These are phyloP conservation scores for Gnetum montanum DNA, from an alignment of 75 land plant species.

Conservation along the genomic window DNA sequence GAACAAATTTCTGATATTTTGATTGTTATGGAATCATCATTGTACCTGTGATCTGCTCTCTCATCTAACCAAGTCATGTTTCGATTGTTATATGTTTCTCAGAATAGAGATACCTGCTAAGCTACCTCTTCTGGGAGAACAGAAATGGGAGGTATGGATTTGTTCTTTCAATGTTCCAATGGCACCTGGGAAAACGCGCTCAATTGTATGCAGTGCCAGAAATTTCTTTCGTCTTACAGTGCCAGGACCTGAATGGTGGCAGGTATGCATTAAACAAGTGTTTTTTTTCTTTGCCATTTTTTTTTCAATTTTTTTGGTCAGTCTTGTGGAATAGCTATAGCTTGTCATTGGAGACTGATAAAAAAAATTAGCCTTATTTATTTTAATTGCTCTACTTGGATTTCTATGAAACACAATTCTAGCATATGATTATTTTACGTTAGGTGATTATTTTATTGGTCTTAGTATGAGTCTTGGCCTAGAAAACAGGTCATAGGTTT, in stretches of 20 bases:
- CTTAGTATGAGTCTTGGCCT: no score
- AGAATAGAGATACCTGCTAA: constrained; percentile 89
- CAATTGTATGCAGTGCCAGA: constrained; percentile 96
- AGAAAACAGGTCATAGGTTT: no score
- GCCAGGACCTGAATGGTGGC: constrained; percentile 98
- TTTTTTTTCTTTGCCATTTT: neutral
- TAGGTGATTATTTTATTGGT: no score
- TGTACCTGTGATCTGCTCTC: no score
- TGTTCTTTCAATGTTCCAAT: constrained; percentile 97
- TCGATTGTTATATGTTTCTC: no score
- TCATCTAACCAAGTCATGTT: no score
- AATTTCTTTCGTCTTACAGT: constrained; percentile 82
- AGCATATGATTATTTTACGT: no score
- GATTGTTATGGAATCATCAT: no score
- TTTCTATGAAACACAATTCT: no score
- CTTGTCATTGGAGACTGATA: neutral
- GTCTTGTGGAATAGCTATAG: neutral
- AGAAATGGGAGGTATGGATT: constrained; percentile 93
- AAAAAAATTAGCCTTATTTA: no score
- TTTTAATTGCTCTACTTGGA: no score
- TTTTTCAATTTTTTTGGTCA: neutral
- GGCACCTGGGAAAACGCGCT: constrained; percentile 96
- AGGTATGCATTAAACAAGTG: constrained; percentile 31
- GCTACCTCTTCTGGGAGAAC: constrained; percentile 73
- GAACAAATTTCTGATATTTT: no score